Evolutionary conservation across 1,139 yeast genomes (phyloP).

Genomic region (Debaryomycetaceae sp.): DNA sequence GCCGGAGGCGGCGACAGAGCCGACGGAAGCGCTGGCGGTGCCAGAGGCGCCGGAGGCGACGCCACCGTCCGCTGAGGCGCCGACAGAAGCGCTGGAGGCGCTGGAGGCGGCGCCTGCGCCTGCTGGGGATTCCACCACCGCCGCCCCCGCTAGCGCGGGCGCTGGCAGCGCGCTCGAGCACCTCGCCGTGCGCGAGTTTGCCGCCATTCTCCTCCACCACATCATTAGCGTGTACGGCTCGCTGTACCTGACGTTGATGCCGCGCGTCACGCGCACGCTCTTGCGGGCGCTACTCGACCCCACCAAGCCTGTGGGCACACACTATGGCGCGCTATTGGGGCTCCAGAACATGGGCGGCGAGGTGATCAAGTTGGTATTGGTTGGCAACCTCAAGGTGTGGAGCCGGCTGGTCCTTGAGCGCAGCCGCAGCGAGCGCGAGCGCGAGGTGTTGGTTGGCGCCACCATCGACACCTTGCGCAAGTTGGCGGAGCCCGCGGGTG

Average conservation of each 20-base stretch:
- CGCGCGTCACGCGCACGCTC: conserved; percentile 89
- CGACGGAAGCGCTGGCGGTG: not conserved
- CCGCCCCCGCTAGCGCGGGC: too few relatives aligned
- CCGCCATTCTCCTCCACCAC: conserved; percentile 77
- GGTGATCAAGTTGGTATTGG: conserved; percentile 75
- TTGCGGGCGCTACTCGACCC: conserved; percentile 83
- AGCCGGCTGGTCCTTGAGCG: conserved; percentile 48
- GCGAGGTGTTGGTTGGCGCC: conserved; percentile 40
- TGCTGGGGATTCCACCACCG: conserved; percentile 13
- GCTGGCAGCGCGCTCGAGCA: conserved; percentile 34
- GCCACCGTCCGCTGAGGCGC: not conserved
- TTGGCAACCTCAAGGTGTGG: conserved; percentile 88
- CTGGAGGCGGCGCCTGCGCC: too few relatives aligned
- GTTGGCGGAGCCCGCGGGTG: conserved; percentile 28
- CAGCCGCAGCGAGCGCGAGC: conserved; percentile 38
- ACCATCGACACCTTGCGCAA: conserved; percentile 52
- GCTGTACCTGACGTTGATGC: conserved; percentile 84
- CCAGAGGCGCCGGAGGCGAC: too few relatives aligned
- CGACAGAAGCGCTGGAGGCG: too few relatives aligned
- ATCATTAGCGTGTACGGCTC: conserved; percentile 78
- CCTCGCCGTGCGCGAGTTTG: conserved; percentile 75
- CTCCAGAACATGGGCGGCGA: conserved; percentile 81
- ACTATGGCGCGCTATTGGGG: conserved; percentile 88
- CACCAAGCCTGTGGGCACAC: conserved; percentile 78
- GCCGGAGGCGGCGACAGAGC: not conserved